Base-by-base conservation (phyloP, 169 alveolate genomes). In the Plasmodium falciparum region DNA sequence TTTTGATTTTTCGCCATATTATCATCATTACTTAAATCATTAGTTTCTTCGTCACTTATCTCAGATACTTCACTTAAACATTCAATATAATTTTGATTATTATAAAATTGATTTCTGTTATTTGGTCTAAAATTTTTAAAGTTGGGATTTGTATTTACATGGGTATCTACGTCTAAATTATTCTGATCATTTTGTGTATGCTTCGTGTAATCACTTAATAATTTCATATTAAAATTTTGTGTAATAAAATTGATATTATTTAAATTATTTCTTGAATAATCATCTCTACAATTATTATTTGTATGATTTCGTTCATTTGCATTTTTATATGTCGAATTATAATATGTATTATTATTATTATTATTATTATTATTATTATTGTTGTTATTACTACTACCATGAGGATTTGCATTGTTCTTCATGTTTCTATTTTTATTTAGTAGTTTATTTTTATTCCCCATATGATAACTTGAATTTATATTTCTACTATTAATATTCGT, bases 61-160 rank as follows among this genome's bases (percentile, higher is more conserved):
- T 86, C 92, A 1, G 92, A 86, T 12, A 86, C 92, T 6, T 86
- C 92, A n/a, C 92, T 86, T 24, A 86, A 47, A 22, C 74, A 71
- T 43, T 86, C 92, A 33, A 86, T 70, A 26, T 52, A 86, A 29
- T 80, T 86, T 0, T 39, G 70, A 45, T 7, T 12, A 11, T 65
- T 59, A 15, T 39, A 17, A 29, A 13, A 39, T 39, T 39, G 47
- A 39, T 39, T 39, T 15, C 15, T 54, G 20, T 54, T 54, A 17
- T 54, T 39, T 39, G 47, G 47, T 39, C 47, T 39, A 39, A 1
- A 2, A 39, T 39, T 39, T 39, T 39, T 39, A 39, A 39, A 39
- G 6, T 39, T 39, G 47, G 47, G 6, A 54, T 54, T 54, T 13
- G 12, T 54, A 54, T 15, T 54, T 54, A 54, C 8, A 54, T 54